phyloP scores from a whole-genome alignment of 768 basidiomycete genomes.

The Leccinum incarnatum region DNA sequence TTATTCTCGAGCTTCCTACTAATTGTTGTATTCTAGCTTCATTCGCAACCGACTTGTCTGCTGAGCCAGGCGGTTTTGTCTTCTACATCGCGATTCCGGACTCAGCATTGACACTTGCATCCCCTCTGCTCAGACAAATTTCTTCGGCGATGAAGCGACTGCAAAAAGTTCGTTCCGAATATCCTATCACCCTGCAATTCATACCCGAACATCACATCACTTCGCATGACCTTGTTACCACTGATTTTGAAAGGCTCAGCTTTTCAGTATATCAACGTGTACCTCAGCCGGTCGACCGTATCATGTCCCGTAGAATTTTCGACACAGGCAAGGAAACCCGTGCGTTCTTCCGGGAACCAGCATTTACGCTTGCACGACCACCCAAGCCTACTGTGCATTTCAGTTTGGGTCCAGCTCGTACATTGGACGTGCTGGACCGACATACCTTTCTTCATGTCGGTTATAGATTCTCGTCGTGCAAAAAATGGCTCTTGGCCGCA shows the following conservation, averaged over 20 bases:
- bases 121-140: constrained; percentile 65
- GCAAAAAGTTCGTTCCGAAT: constrained; percentile 42
- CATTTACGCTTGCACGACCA: constrained; percentile 59
- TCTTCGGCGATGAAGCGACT: constrained; percentile 61
- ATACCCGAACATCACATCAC: constrained; percentile 64
- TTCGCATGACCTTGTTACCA: constrained; percentile 23
- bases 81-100: constrained; percentile 70
- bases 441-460: constrained; percentile 74
- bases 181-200: constrained; percentile 66
- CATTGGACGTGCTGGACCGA: constrained; percentile 52
- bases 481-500: constrained; percentile 75
- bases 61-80: constrained; percentile 44
- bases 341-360: constrained; percentile 61
- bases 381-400: constrained; percentile 36
- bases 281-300: constrained; percentile 55
- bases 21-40: constrained; percentile 36
- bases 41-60: constrained; percentile 45
- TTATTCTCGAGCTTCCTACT: background rate
- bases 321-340: constrained; percentile 39
- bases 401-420: constrained; percentile 37
- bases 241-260: constrained; percentile 49
- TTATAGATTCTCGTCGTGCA: constrained; percentile 61
- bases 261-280: constrained; percentile 73
- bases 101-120: constrained; percentile 58
- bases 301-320: constrained; percentile 53